Conservation (phyloP, 176 grass and related monocot species). For the Secale cereale region DNA sequence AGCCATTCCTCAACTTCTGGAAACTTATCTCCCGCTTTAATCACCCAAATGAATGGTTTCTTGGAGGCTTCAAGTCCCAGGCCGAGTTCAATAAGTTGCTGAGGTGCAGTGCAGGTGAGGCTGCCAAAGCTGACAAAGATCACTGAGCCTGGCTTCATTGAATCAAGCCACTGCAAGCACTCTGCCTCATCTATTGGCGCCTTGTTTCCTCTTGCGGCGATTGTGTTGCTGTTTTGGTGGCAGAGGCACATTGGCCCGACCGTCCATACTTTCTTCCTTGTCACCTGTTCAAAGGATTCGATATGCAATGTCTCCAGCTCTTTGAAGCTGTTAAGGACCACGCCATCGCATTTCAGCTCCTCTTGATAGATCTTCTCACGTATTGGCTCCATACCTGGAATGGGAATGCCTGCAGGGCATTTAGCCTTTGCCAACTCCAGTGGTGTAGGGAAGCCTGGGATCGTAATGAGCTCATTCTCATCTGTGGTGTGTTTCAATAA, state of each 20-base stretch:
- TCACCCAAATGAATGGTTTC: conserved; percentile 58
- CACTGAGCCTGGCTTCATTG: conserved; percentile 37
- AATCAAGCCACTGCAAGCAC: conserved; percentile 57
- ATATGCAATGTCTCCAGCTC: conserved; percentile 48
- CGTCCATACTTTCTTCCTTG: conserved; percentile 49
- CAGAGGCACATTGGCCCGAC: conserved; percentile 63
- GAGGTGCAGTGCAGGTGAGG: conserved; percentile 24
- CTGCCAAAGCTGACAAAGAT: conserved; percentile 74
- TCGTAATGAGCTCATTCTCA: conserved; percentile 37
- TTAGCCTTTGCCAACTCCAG: conserved; percentile 45
- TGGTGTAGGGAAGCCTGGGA: conserved; percentile 44
- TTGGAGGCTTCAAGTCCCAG: conserved; percentile 59
- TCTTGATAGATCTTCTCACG: conserved; percentile 19
- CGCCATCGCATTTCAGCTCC: conserved; percentile 29
- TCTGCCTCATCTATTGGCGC: conserved; percentile 37
- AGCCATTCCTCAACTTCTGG: conserved; percentile 56
- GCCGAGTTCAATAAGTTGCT: conserved; percentile 61
- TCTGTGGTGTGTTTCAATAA: conserved; percentile 32
- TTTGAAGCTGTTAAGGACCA: conserved; percentile 62
- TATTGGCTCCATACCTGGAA: conserved; percentile 6
- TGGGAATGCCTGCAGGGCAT: background rate
- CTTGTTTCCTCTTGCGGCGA: conserved; percentile 39
- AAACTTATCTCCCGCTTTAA: conserved; percentile 49
- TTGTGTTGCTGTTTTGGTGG: conserved; percentile 9
- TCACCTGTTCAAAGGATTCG: conserved; percentile 22